A percentile compares a stretch with the other conserved stretches of the same genome.
Evolutionary conservation across 2,329 filamentous ascomycete species (phyloP).

Genomic region (Verticillium nonalfalfae): DNA sequence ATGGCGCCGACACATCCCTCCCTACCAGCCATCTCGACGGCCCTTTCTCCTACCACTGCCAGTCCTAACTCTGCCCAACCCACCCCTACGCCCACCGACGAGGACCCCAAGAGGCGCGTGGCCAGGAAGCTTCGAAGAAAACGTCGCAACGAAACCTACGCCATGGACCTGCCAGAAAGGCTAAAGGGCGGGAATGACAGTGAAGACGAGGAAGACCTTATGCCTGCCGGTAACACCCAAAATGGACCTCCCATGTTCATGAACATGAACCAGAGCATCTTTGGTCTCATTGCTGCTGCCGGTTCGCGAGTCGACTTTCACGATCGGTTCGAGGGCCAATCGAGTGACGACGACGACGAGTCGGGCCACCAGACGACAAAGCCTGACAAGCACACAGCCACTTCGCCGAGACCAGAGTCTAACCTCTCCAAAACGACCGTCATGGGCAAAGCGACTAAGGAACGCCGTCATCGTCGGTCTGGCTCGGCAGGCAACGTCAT

Average conservation of each 20-base stretch:
- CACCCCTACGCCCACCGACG: constrained; percentile 15
- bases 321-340: constrained; percentile 70
- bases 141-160: constrained; percentile 28
- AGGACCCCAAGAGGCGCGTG: constrained; percentile 29
- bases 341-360: constrained; percentile 70
- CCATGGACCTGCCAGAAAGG: constrained; percentile 47
- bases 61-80: constrained; percentile 1
- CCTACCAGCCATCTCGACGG: neutral
- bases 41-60: constrained; percentile 1
- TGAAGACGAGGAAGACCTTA: constrained; percentile 41
- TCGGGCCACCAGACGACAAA: constrained; percentile 21
- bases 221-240: constrained; percentile 22
- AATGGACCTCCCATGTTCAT: constrained; percentile 45
- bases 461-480: constrained; percentile 11
- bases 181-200: constrained; percentile 43
- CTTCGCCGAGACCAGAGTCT: constrained; percentile 20
- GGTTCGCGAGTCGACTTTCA: constrained; percentile 79
- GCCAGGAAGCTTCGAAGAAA: constrained; percentile 39
- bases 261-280: constrained; percentile 92
- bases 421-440: constrained; percentile 21
- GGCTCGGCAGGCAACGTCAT: constrained; percentile 54
- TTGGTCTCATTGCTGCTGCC: constrained; percentile 84
- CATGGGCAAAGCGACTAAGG: constrained; percentile 27
- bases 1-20: neutral
- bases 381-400: constrained; percentile 32